Conservation (phyloP, 129 eudicot species). For the Gnaphalium uliginosum region DNA sequence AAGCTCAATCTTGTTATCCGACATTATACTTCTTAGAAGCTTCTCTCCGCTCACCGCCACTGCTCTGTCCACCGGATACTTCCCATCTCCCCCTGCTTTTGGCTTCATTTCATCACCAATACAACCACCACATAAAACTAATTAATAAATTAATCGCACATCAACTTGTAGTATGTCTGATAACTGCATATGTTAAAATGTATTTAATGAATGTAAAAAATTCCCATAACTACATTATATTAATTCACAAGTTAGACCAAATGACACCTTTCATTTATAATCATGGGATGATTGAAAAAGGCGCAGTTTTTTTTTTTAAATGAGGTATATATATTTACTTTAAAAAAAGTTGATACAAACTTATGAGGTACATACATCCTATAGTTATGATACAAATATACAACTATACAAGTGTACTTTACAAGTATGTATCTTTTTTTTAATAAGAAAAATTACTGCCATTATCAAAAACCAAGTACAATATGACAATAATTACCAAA, state of each 20-base stretch:
- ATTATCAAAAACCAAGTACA: background rate
- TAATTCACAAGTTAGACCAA: background rate
- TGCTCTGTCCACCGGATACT: slow-evolving; percentile 67
- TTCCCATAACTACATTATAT: background rate
- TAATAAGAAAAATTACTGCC: background rate
- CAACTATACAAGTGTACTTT: no score
- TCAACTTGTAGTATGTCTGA: background rate
- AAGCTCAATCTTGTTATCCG: slow-evolving; percentile 91
- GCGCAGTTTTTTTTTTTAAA: no score
- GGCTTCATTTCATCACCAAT: slow-evolving; percentile 49
- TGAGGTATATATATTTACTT: no score
- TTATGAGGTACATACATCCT: no score
- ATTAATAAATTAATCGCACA: background rate
- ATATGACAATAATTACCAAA: background rate
- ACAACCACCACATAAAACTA: background rate
- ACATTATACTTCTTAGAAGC: slow-evolving; percentile 78
- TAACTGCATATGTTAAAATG: background rate
- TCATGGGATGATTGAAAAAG: background rate
- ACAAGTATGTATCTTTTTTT: no score
- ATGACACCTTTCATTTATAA: no score
- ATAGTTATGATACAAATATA: no score
- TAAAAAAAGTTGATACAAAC: no score
- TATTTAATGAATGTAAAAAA: background rate
- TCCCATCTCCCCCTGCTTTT: slow-evolving; percentile 64
- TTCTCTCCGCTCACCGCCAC: slow-evolving; percentile 89